phyloP scores from a whole-genome alignment of 1,139 yeast species.

The Taphrina wiesneri region DNA sequence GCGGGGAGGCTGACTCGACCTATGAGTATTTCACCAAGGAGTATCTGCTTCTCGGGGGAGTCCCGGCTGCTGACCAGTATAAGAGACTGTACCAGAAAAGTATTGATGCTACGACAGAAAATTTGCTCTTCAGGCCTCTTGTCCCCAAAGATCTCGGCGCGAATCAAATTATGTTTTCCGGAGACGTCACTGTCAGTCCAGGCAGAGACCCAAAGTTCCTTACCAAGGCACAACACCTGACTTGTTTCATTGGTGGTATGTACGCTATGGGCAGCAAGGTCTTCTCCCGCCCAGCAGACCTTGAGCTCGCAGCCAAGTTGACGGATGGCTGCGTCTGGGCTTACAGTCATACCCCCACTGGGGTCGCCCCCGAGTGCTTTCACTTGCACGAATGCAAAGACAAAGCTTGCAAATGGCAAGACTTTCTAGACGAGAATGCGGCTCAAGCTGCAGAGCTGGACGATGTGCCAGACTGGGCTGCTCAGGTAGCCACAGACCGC shows the following conservation, averaged over 20 bases:
- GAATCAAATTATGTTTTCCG: slow-evolving; percentile 51
- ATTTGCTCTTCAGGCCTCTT: slow-evolving; percentile 52
- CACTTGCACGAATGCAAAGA: slow-evolving; percentile 43
- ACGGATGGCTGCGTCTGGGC: slow-evolving; percentile 69
- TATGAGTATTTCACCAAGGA: slow-evolving; percentile 88
- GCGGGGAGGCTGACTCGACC: slow-evolving; percentile 86
- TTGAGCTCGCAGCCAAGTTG: slow-evolving; percentile 60
- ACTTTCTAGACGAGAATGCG: slow-evolving; percentile 15
- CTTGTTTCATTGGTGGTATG: slow-evolving; percentile 75
- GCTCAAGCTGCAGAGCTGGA: not conserved
- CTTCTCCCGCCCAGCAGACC: slow-evolving; percentile 54
- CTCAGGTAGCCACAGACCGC: not conserved
- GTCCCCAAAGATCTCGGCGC: slow-evolving; percentile 47
- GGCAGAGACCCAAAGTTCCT: slow-evolving; percentile 38
- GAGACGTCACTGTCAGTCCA: slow-evolving; percentile 50
- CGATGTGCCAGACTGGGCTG: slow-evolving; percentile 6
- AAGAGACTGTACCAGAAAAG: slow-evolving; percentile 47
- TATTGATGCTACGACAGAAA: slow-evolving; percentile 48
- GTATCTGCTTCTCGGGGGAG: slow-evolving; percentile 58
- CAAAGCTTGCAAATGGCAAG: slow-evolving; percentile 42
- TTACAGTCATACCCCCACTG: slow-evolving; percentile 52
- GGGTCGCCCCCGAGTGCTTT: slow-evolving; percentile 53
- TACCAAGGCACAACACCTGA: slow-evolving; percentile 53
- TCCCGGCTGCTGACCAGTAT: slow-evolving; percentile 44
- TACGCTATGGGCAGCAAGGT: slow-evolving; percentile 67